A percentile compares a stretch with the other conserved stretches of the same genome.
Evolutionary conservation across 371 early-diverging fungal species (phyloP).

Genomic region (Syncephalastrum racemosum): DNA sequence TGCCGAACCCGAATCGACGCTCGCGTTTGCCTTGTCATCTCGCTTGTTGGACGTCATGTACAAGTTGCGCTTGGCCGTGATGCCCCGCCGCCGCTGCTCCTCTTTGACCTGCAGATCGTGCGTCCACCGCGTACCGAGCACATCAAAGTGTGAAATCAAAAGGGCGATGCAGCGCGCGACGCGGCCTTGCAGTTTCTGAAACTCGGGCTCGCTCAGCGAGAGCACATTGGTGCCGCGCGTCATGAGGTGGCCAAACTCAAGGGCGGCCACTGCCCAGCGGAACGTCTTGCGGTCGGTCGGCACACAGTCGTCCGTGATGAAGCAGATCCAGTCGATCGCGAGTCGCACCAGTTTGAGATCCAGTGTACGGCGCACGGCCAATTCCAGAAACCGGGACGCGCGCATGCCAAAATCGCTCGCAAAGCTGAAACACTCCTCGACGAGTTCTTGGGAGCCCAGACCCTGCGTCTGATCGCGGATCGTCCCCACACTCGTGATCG

Average conservation of each 20-base stretch:
- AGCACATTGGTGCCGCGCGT: conserved; percentile 76
- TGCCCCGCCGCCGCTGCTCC: conserved; percentile 40
- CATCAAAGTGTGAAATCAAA: conserved; percentile 81
- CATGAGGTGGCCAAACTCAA: conserved; percentile 82
- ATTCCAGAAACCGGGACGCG: conserved; percentile 65
- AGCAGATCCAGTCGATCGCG: conserved; percentile 86
- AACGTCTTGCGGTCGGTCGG: conserved; percentile 81
- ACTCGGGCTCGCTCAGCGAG: conserved; percentile 68
- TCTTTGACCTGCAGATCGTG: conserved; percentile 50
- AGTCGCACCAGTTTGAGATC: conserved; percentile 67
- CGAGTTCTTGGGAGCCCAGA: conserved; percentile 67
- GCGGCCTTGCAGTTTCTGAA: conserved; percentile 65
- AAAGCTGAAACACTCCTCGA: conserved; percentile 85
- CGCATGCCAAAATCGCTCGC: conserved; percentile 77
- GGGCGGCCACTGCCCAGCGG: conserved; percentile 85
- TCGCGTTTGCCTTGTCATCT: conserved; percentile 34
- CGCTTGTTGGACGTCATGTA: conserved; percentile 30
- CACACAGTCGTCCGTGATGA: conserved; percentile 76
- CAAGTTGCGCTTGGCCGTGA: conserved; percentile 40
- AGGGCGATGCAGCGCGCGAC: conserved; percentile 81
- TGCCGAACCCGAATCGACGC: conserved; percentile 27
- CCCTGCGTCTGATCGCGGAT: conserved; percentile 58
- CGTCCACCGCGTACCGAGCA: conserved; percentile 61
- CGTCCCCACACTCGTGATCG: conserved; percentile 54
- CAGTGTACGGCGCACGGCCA: conserved; percentile 50